A percentile compares a stretch with the other conserved stretches of the same genome.
These are phyloP conservation scores for Phtheirospermum japonicum DNA, from an alignment of 257 asterid species.

Conservation along the genomic window DNA sequence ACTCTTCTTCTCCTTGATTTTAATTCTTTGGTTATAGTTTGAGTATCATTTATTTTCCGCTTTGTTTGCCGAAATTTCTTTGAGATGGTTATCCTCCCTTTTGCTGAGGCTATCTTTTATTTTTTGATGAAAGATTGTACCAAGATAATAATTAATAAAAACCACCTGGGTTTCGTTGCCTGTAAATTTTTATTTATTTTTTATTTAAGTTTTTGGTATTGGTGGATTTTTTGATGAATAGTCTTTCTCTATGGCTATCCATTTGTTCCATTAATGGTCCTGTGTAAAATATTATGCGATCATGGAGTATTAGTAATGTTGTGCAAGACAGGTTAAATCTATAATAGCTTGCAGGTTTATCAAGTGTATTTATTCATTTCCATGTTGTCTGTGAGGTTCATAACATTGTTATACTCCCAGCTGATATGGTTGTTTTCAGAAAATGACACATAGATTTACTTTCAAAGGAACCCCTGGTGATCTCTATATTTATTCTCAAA, in stretches of 20 bases:
- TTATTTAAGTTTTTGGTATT: too few species aligned
- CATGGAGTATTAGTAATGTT: not conserved
- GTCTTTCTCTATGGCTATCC: not conserved
- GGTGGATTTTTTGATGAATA: not conserved
- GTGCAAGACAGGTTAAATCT: not conserved
- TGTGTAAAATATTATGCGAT: not conserved
- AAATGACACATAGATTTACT: not conserved
- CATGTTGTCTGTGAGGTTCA: not conserved
- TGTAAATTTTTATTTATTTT: not conserved
- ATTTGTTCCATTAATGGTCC: not conserved
- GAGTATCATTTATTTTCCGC: not conserved
- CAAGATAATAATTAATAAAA: not conserved
- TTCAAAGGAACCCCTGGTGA: not conserved
- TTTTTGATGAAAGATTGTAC: slow-evolving; percentile 5
- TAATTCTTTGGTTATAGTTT: too few species aligned
- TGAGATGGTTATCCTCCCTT: slow-evolving; percentile 3
- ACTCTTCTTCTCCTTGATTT: slow-evolving; percentile 17
- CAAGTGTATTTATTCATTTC: not conserved
- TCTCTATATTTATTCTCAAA: slow-evolving; percentile 4
- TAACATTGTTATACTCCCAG: not conserved
- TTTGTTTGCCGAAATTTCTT: not conserved
- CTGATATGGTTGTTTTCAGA: slow-evolving; percentile 9
- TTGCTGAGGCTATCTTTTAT: not conserved
- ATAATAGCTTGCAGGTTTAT: slow-evolving; percentile 4
- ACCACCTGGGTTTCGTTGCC: not conserved